phyloP scores from a whole-genome alignment of 495 filamentous ascomycete species.

The Neohortaea acidophila region DNA sequence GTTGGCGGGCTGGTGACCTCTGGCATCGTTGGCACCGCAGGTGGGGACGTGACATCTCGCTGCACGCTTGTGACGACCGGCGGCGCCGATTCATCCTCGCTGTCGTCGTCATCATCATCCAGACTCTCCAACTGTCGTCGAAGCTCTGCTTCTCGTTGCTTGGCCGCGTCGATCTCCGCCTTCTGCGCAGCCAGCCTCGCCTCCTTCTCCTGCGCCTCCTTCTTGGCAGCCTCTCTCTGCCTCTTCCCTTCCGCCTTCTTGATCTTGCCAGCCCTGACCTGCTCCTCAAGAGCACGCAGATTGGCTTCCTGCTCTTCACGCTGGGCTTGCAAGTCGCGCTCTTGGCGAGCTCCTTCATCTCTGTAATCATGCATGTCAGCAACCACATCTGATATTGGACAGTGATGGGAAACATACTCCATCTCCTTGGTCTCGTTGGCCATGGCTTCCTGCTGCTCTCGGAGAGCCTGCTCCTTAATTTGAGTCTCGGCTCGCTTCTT shows the following conservation, averaged over 20 bases:
- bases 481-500: constrained; percentile 30
- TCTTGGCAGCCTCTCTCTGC: constrained; percentile 71
- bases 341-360: constrained; percentile 56
- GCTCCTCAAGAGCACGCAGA: constrained; percentile 78
- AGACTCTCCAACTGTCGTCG: constrained; percentile 74
- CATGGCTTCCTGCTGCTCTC: constrained; percentile 64
- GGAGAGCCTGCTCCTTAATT: constrained; percentile 37
- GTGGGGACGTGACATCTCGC: constrained; percentile 20
- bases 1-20: constrained; percentile 4
- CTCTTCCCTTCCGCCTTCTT: constrained; percentile 93
- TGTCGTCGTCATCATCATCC: constrained; percentile 69
- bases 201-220: constrained; percentile 81
- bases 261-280: constrained; percentile 86
- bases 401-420: constrained; percentile 52
- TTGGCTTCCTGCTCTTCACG: constrained; percentile 68
- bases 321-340: constrained; percentile 64
- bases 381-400: background rate
- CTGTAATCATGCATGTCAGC: constrained; percentile 33
- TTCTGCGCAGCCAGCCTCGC: constrained; percentile 66
- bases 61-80: background rate
- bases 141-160: constrained; percentile 73
- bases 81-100: constrained; percentile 46
- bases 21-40: constrained; percentile 22
- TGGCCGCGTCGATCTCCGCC: constrained; percentile 81
- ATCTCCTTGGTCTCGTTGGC: constrained; percentile 56